Conservation (phyloP, 192 early-diverging fungal genomes). For the Coemansia sp. region DNA sequence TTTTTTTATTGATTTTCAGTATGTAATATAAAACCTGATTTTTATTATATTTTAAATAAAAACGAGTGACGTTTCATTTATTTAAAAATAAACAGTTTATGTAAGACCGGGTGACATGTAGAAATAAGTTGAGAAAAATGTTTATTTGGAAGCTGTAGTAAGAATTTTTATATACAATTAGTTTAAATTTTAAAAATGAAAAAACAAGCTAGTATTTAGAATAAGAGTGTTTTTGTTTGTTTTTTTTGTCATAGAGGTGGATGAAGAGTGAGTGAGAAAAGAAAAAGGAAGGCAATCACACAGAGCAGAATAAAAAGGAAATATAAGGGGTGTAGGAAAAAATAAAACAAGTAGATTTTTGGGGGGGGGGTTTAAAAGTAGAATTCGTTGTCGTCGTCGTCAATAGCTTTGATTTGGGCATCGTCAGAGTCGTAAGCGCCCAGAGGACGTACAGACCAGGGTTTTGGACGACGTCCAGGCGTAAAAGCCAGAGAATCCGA, state of each 20-base stretch:
- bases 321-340: neutral
- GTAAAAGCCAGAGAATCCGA: constrained; percentile 19
- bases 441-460: constrained; percentile 43
- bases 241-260: neutral
- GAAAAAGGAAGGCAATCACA: neutral
- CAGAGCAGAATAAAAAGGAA: neutral
- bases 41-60: neutral
- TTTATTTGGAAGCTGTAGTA: neutral
- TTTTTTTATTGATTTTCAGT: neutral
- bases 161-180: constrained; percentile 2
- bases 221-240: neutral
- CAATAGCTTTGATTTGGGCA: constrained; percentile 47
- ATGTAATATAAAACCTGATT: neutral
- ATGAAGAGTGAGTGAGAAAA: neutral
- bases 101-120: neutral
- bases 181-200: neutral
- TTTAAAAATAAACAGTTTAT: neutral
- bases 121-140: neutral
- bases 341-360: neutral
- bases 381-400: constrained; percentile 54
- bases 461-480: constrained; percentile 31
- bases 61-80: neutral
- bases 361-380: constrained; percentile 10
- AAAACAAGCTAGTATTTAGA: neutral
- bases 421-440: constrained; percentile 32